These are phyloP conservation scores for Auriscalpium microsporum DNA, from an alignment of 768 basidiomycete genomes.

Conservation along the genomic window DNA sequence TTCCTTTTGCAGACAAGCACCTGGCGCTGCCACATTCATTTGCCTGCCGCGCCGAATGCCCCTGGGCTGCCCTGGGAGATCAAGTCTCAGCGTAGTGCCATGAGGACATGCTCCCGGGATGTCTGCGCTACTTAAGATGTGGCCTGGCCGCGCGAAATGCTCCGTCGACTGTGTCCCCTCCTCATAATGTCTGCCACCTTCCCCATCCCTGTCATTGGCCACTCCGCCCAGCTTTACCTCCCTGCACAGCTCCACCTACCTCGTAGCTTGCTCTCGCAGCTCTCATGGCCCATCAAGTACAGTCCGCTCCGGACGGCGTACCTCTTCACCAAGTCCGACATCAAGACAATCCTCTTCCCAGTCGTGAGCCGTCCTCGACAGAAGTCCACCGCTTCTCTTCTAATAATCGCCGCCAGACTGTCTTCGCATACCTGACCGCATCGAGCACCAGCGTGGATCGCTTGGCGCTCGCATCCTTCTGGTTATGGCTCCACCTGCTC, in stretches of 20 bases:
- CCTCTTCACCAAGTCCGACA: conserved; percentile 8
- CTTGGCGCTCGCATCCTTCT: not conserved
- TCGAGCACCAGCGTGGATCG: not conserved
- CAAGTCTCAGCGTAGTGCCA: not conserved
- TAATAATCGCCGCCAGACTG: not conserved
- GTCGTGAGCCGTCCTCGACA: not conserved
- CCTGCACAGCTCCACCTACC: not conserved
- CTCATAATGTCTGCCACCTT: not conserved
- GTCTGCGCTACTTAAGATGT: not conserved
- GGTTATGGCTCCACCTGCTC: conserved; percentile 22
- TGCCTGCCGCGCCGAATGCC: too few species aligned
- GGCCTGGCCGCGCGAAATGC: not conserved
- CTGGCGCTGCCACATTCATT: too few species aligned
- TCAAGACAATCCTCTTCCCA: conserved; percentile 10
- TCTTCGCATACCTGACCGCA: conserved; percentile 7
- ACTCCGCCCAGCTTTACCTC: not conserved
- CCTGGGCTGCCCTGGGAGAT: too few species aligned
- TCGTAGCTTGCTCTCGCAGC: not conserved
- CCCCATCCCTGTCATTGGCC: not conserved
- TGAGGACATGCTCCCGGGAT: not conserved
- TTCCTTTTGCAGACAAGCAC: too few species aligned
- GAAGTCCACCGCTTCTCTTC: not conserved
- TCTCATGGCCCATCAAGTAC: not conserved
- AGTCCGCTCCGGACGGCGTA: conserved; percentile 2
- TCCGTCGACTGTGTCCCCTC: not conserved